phyloP scores from a whole-genome alignment of 345 rosid species.

The Eucalyptus guilfoylei region DNA sequence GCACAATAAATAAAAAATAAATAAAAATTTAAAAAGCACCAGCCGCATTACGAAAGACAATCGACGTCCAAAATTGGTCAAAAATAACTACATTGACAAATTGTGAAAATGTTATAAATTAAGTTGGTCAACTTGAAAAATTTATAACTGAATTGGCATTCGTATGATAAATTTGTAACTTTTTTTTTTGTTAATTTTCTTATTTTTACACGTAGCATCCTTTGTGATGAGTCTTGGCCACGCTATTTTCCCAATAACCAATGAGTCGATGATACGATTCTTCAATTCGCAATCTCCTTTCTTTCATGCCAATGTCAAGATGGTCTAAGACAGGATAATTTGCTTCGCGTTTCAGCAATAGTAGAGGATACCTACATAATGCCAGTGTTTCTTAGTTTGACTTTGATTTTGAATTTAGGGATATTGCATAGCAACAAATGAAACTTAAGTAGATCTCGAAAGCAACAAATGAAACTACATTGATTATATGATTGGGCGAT shows the following conservation, averaged over 20 bases:
- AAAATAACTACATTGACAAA: background rate
- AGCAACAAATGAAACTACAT: background rate
- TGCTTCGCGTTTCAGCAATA: background rate
- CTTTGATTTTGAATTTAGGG: background rate
- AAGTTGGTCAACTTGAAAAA: rapidly evolving
- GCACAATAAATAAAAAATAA: too few species aligned
- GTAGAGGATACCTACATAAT: background rate
- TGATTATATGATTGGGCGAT: background rate
- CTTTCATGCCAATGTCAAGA: background rate
- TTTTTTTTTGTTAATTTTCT: too few species aligned
- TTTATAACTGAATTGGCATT: rapidly evolving
- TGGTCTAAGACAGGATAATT: background rate
- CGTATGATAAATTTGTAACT: too few species aligned
- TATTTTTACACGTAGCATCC: background rate
- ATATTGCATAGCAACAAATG: background rate
- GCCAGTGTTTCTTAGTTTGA: background rate
- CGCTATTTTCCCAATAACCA: background rate
- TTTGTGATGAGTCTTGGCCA: background rate
- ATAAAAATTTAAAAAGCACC: rapidly evolving
- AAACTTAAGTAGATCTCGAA: background rate
- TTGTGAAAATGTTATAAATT: rapidly evolving
- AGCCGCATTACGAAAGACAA: too few species aligned
- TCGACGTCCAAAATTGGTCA: too few species aligned
- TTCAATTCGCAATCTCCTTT: background rate
- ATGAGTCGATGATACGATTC: background rate